Percentiles rank a stretch among this genome's conserved stretches.
Conservation (phyloP, 1,284 basidiomycete species). For the Apiotrichum montevideense region DNA sequence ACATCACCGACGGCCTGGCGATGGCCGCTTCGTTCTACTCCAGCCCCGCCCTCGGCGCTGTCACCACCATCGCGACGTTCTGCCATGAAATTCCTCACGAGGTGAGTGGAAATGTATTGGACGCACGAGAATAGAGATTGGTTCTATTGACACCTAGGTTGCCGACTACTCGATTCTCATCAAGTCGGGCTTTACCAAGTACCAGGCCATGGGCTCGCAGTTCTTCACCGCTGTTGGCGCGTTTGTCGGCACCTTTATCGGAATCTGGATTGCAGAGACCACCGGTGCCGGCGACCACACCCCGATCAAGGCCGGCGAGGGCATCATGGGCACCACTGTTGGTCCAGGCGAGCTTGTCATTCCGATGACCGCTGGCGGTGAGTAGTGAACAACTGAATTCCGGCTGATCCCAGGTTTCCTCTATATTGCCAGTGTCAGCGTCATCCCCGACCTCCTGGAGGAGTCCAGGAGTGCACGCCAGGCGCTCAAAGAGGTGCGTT, state of each 20-base stretch:
- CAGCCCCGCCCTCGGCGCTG: slow-evolving; percentile 77
- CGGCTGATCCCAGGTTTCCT: slow-evolving; percentile 59
- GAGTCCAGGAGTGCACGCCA: slow-evolving; percentile 80
- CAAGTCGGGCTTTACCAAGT: slow-evolving; percentile 80
- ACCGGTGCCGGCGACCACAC: slow-evolving; percentile 43
- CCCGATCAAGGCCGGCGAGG: slow-evolving; percentile 51
- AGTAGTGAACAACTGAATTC: slow-evolving; percentile 5
- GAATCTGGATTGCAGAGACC: slow-evolving; percentile 65
- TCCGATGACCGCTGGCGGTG: slow-evolving; percentile 72
- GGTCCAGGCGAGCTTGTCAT: slow-evolving; percentile 75
- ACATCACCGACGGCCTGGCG: slow-evolving; percentile 69
- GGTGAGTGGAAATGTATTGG: slow-evolving; percentile 17
- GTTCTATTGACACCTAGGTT: slow-evolving; percentile 51
- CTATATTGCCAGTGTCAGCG: slow-evolving; percentile 84
- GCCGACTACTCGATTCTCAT: slow-evolving; percentile 85
- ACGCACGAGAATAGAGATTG: not conserved
- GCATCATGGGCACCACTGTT: slow-evolving; percentile 72
- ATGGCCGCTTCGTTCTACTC: slow-evolving; percentile 90
- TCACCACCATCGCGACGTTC: slow-evolving; percentile 83
- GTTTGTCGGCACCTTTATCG: slow-evolving; percentile 83
- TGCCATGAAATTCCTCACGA: slow-evolving; percentile 88
- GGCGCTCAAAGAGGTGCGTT: slow-evolving; percentile 69
- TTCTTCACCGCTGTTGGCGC: slow-evolving; percentile 82
- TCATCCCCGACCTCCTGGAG: slow-evolving; percentile 73
- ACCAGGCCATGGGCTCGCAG: slow-evolving; percentile 82